Base-by-base conservation (phyloP, 2,329 filamentous ascomycete genomes). In the Fusarium humuli region DNA sequence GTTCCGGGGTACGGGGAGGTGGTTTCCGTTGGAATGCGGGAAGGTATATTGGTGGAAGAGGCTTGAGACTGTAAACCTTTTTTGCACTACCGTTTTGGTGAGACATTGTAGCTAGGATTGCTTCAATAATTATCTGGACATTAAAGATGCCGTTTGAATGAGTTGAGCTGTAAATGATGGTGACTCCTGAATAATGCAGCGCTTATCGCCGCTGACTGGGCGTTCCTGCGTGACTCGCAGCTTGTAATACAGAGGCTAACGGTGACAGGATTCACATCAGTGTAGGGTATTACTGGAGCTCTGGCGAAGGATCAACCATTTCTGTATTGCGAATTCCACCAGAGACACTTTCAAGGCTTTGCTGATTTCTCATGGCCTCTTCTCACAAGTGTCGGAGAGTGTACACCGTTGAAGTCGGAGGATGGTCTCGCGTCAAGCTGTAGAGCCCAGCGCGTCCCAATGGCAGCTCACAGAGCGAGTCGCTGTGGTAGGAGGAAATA, bases 161-260 rank as follows among this genome's bases (percentile, higher is more conserved):
- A 37, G 6, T 7, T n/a, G 10, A 11, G 6, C 18, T n/a, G 0
- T 3, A 11, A 11, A 6, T 6, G 5, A n/a, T n/a, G 18, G 18
- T n/a, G 10, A 37, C 1, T n/a, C 1, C 0, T n/a, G 10, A 2
- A 11, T 12, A 37, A 2, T n/a, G 18, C 6, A n/a, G 34, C 6
- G 34, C 18, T 37, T 37, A n/a, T 12, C 4, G 18, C 18, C 18
- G 34, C 34, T 37, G 34, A 37, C 34, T n/a, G 34, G 10, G 2
- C 11, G 10, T 12, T 37, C 34, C 34, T 37, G 34, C 34, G 10
- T 0, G 34, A n/a, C 18, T 37, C 7, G 34, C 34, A 37, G 34
- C 10, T n/a, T 37, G 34, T 37, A 12, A n/a, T 5, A n/a, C 18
- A 37, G 34, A 37, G 18, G 18, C 34, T 37, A 3, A 4, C n/a